A percentile compares a stretch with the other conserved stretches of the same genome.
Evolutionary conservation across 2,329 filamentous ascomycete genomes (phyloP).

Genomic region (Leptographium wingfieldii): DNA sequence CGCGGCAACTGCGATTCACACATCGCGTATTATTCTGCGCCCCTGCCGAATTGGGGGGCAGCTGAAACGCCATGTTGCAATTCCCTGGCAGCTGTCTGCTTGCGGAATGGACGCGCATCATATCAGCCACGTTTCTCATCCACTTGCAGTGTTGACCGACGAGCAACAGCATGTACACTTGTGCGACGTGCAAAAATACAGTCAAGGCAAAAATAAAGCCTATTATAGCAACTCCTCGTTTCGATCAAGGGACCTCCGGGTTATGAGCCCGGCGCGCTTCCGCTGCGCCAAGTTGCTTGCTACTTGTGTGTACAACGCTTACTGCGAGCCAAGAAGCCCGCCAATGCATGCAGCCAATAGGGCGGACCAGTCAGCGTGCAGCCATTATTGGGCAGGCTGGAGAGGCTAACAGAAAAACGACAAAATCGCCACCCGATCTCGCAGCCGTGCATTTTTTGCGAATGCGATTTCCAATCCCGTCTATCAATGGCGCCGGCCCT

Average conservation of each 20-base stretch:
- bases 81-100: too few relatives aligned
- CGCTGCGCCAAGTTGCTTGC: background rate
- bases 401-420: background rate
- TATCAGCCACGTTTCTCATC: too few relatives aligned
- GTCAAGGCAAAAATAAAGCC: background rate
- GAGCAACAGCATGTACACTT: too few relatives aligned
- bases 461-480: constrained; percentile 9
- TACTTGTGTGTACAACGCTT: background rate
- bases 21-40: background rate
- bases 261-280: background rate
- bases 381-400: background rate
- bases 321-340: background rate
- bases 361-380: constrained; percentile 5
- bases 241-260: background rate
- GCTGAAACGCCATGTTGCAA: background rate
- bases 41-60: background rate
- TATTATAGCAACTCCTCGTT: background rate
- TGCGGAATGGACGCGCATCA: too few relatives aligned
- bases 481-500: background rate
- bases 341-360: background rate
- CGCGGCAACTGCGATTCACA: background rate
- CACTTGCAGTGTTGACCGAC: too few relatives aligned
- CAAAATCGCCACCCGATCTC: constrained; percentile 11
- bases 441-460: background rate
- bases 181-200: background rate